A percentile compares a stretch with the other conserved stretches of the same genome.
These are phyloP conservation scores for Zea mays DNA, from an alignment of 176 grass and related monocot genomes.

Conservation along the genomic window Zm-B73-REFERENCE-NAM-5.0 NC_050097.1:18971001-18971500, in stretches of 20 bases:
- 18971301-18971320: slow-evolving; percentile 13
- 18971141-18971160: neutral
- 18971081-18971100: neutral
- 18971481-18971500: slow-evolving; percentile 96
- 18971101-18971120: neutral
- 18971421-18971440: slow-evolving; percentile 91
- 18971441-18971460: slow-evolving; percentile 88
- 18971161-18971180: neutral
- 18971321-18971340: slow-evolving; percentile 16
- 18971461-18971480: slow-evolving; percentile 88
- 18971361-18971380: slow-evolving; percentile 81
- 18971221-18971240: slow-evolving; percentile 2
- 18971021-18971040: too few relatives aligned
- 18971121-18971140: neutral
- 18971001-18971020: too few relatives aligned
- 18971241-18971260: slow-evolving; percentile 11
- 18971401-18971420: slow-evolving; percentile 93
- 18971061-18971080: neutral
- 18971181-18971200: neutral
- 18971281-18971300: slow-evolving; percentile 24
- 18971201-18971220: neutral
- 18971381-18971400: slow-evolving; percentile 98
- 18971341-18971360: slow-evolving; percentile 55
- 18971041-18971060: neutral
- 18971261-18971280: neutral